Percentiles rank a stretch among this genome's conserved stretches.
These are phyloP conservation scores for Fonsecaea multimorphosa DNA, from an alignment of 2,329 filamentous ascomycete species.

Conservation along the genomic window DNA sequence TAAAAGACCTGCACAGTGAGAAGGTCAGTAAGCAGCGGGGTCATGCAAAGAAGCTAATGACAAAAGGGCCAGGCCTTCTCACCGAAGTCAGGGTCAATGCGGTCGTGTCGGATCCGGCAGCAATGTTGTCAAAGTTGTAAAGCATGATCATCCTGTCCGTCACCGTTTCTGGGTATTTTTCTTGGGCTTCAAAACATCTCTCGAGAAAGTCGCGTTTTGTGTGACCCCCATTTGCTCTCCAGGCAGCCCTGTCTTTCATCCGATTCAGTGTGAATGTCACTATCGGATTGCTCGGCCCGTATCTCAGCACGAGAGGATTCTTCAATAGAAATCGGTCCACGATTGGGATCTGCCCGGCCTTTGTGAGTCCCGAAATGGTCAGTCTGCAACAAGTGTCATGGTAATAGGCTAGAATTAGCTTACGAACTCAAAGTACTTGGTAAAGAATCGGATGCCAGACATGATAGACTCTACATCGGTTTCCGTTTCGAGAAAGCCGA, in stretches of 20 bases:
- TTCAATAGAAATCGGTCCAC: constrained; percentile 35
- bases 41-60: background rate
- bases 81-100: constrained; percentile 31
- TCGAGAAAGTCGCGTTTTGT: constrained; percentile 28
- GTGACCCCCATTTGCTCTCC: constrained; percentile 5
- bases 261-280: constrained; percentile 71
- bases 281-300: constrained; percentile 72
- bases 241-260: constrained; percentile 66
- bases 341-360: constrained; percentile 35
- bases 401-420: background rate
- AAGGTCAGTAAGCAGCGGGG: background rate
- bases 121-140: constrained; percentile 31
- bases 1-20: constrained; percentile 32
- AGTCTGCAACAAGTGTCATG: background rate
- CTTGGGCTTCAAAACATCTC: constrained; percentile 29
- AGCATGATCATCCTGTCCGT: constrained; percentile 28
- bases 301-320: constrained; percentile 60
- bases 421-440: constrained; percentile 24
- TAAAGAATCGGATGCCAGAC: constrained; percentile 38
- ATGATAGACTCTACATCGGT: constrained; percentile 33
- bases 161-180: constrained; percentile 29
- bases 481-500: constrained; percentile 33
- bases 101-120: constrained; percentile 35
- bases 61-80: background rate
- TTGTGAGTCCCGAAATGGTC: background rate